phyloP scores from a whole-genome alignment of 768 basidiomycete genomes.

The Mycena epipterygia region DNA sequence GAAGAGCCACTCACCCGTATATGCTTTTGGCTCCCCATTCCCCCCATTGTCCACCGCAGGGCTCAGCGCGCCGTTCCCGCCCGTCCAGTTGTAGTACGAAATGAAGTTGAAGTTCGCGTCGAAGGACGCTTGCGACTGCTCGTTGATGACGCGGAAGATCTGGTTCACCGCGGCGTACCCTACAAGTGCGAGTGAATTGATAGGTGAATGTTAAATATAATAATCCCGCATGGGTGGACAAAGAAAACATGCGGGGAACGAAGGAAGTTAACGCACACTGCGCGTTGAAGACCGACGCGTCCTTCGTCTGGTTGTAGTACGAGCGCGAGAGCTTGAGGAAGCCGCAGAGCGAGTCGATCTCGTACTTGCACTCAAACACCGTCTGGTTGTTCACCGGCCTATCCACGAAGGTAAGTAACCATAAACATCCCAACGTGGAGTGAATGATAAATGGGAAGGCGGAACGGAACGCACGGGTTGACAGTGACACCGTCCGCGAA shows the following conservation, averaged over 20 bases:
- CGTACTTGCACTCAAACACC: constrained; percentile 92
- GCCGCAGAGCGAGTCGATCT: constrained; percentile 83
- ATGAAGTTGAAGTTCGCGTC: constrained; percentile 80
- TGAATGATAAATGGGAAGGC: too few species aligned
- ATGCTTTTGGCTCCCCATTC: constrained; percentile 82
- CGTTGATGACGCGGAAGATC: constrained; percentile 82
- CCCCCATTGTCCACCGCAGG: constrained; percentile 77
- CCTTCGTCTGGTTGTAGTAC: constrained; percentile 80
- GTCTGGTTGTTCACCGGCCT: constrained; percentile 78
- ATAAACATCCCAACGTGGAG: too few species aligned
- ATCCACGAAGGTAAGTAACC: too few species aligned
- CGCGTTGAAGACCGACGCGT: constrained; percentile 77
- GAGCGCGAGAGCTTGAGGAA: constrained; percentile 84
- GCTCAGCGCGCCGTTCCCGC: constrained; percentile 71
- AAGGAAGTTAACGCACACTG: constrained; percentile 78
- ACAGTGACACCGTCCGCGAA: constrained; percentile 80
- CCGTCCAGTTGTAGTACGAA: constrained; percentile 89
- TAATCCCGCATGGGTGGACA: too few species aligned
- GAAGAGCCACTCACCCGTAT: constrained; percentile 59
- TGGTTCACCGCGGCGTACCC: constrained; percentile 78
- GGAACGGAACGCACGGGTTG: constrained; percentile 76
- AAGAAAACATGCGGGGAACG: too few species aligned
- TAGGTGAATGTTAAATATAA: too few species aligned
- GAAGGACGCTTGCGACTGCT: constrained; percentile 81
- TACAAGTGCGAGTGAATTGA: constrained; percentile 40